These are phyloP conservation scores for Cynara cardunculus DNA, from an alignment of 129 eudicot genomes.

Conservation along the genomic window DNA sequence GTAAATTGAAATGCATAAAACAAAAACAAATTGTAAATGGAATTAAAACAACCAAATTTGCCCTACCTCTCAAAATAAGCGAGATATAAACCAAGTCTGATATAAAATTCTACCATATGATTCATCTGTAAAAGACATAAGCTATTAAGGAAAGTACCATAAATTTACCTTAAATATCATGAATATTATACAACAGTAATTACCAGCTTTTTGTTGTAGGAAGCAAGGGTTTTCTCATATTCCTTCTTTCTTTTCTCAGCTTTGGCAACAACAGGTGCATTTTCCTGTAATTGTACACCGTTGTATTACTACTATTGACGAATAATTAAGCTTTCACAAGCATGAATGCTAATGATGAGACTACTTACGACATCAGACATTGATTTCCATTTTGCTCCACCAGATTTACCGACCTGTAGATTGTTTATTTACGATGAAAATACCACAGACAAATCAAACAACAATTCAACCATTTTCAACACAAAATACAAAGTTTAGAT, in stretches of 20 bases:
- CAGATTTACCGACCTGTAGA: constrained; percentile 79
- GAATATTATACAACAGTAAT: not conserved
- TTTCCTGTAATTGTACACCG: constrained; percentile 39
- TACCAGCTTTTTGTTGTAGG: constrained; percentile 62
- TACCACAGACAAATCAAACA: not conserved
- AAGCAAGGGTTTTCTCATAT: constrained; percentile 44
- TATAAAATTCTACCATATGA: too few relatives aligned
- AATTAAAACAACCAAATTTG: too few relatives aligned
- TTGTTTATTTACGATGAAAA: not conserved
- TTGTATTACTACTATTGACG: not conserved
- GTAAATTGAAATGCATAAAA: too few relatives aligned
- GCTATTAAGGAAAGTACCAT: too few relatives aligned
- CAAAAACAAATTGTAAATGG: too few relatives aligned
- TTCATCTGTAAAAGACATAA: too few relatives aligned
- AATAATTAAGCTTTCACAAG: not conserved
- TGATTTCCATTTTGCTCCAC: constrained; percentile 71
- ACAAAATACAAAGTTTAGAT: not conserved
- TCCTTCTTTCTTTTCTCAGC: constrained; percentile 81
- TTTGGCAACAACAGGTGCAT: constrained; percentile 49
- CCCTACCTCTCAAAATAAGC: too few relatives aligned
- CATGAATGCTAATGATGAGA: not conserved
- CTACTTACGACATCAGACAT: constrained; percentile 54
- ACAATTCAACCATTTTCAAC: not conserved
- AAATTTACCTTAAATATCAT: too few relatives aligned
- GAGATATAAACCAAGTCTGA: too few relatives aligned